Conservation (phyloP, 352 stramenopile species). For the Phytophthora boehmeriae region DNA sequence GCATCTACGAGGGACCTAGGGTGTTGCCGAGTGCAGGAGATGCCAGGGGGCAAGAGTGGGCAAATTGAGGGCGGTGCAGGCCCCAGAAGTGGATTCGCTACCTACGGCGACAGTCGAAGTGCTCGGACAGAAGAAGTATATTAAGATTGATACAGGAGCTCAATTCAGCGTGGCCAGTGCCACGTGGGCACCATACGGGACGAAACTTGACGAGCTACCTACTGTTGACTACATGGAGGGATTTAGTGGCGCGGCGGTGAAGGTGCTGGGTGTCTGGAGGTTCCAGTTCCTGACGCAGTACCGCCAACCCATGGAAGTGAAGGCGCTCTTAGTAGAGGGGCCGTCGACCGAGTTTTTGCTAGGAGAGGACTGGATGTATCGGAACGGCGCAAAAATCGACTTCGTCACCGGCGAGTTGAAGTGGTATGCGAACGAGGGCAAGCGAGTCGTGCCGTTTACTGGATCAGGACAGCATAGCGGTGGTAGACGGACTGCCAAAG, state of each 20-base stretch:
- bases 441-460: conserved; percentile 1
- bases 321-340: conserved; percentile 2
- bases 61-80: background rate
- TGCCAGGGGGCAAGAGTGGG: background rate
- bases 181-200: background rate
- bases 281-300: conserved; percentile 1
- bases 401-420: conserved; percentile 6
- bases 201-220: background rate
- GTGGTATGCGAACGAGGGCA: conserved; percentile 1
- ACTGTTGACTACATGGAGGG: conserved; percentile 12
- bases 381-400: conserved; percentile 3
- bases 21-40: background rate
- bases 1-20: background rate
- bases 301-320: background rate
- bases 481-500: background rate
- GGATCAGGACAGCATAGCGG: background rate
- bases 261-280: background rate
- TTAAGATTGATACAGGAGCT: conserved; percentile 12
- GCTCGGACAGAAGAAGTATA: background rate
- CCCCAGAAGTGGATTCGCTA: conserved; percentile 2
- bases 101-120: conserved; percentile 6
- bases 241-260: background rate
- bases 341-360: background rate
- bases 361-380: conserved; percentile 6
- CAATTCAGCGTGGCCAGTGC: conserved; percentile 7